These are phyloP conservation scores for Daphne laureola DNA, from an alignment of 441 rosid species.

Conservation along the genomic window DNA sequence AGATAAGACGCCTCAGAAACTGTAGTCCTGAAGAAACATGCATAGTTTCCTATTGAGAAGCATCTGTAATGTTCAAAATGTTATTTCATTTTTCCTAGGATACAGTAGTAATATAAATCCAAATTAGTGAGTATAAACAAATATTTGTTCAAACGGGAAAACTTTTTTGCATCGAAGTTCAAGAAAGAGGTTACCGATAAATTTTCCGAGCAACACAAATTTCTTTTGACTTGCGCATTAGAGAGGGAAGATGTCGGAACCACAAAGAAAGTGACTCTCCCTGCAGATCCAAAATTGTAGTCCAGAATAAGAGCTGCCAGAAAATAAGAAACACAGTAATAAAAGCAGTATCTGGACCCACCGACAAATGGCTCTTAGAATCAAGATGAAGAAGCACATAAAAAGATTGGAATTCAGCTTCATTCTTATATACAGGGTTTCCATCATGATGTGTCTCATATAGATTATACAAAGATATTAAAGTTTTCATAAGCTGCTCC, in stretches of 20 bases:
- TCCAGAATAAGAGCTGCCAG: conserved; percentile 1
- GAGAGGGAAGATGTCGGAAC: conserved; percentile 51
- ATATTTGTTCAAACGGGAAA: no score
- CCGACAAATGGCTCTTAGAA: conserved; percentile 47
- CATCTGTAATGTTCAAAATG: conserved; percentile 27
- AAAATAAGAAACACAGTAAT: conserved; percentile 1
- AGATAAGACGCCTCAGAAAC: conserved; percentile 68
- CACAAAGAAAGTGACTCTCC: conserved; percentile 80
- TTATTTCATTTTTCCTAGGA: not conserved
- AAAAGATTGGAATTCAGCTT: conserved; percentile 72
- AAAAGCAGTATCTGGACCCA: conserved; percentile 27
- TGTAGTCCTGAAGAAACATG: conserved; percentile 40
- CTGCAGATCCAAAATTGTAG: conserved; percentile 31
- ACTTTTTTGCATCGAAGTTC: no score
- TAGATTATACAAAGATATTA: conserved; percentile 58
- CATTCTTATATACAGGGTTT: conserved; percentile 32
- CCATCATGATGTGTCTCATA: conserved; percentile 57
- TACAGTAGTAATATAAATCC: not conserved
- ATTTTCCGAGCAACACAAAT: conserved; percentile 67
- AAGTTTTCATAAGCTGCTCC: conserved; percentile 80
- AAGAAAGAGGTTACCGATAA: conserved; percentile 35
- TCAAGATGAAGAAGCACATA: conserved; percentile 75
- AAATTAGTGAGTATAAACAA: no score
- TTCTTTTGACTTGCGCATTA: conserved; percentile 52
- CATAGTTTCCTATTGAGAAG: conserved; percentile 58